Evolutionary conservation across 352 stramenopile genomes (phyloP).

Genomic region (Globisporangium irregulare): DNA sequence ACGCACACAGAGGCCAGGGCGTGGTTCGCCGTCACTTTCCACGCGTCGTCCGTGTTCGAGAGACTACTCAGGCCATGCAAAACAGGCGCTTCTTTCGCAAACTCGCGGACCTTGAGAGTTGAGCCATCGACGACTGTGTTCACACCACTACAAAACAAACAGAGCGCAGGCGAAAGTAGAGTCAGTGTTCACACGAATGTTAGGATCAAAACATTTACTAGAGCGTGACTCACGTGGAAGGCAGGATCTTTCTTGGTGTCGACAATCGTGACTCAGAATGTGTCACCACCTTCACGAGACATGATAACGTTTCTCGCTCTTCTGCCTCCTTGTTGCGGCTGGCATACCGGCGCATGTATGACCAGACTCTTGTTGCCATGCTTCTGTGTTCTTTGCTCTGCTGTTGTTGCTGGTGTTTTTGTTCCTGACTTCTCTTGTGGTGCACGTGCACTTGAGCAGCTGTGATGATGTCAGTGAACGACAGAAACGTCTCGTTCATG

Average conservation of each 20-base stretch:
- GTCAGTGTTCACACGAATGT: neutral
- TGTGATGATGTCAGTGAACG: constrained; percentile 38
- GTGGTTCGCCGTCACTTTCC: constrained; percentile 48
- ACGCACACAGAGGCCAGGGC: constrained; percentile 37
- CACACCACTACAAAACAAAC: neutral
- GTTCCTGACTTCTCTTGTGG: constrained; percentile 11
- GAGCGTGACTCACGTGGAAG: constrained; percentile 25
- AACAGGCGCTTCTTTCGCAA: neutral
- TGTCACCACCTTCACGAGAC: neutral
- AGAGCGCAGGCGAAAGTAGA: neutral
- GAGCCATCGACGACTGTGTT: neutral
- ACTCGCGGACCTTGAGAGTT: neutral
- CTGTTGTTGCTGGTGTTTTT: neutral
- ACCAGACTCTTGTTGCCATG: neutral
- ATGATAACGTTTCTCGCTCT: constrained; percentile 6
- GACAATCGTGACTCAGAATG: constrained; percentile 7
- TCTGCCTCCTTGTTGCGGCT: constrained; percentile 7
- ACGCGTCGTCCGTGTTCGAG: constrained; percentile 39
- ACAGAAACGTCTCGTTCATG: constrained; percentile 25
- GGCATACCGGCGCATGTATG: neutral
- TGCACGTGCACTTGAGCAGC: constrained; percentile 22
- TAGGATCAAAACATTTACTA: neutral
- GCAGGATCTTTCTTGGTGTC: constrained; percentile 35
- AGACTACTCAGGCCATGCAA: constrained; percentile 11
- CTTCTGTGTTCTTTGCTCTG: neutral